A percentile compares a stretch with the other conserved stretches of the same genome.
Conservation (phyloP, 306 rosid genomes). For the Prunus mongolica region DNA sequence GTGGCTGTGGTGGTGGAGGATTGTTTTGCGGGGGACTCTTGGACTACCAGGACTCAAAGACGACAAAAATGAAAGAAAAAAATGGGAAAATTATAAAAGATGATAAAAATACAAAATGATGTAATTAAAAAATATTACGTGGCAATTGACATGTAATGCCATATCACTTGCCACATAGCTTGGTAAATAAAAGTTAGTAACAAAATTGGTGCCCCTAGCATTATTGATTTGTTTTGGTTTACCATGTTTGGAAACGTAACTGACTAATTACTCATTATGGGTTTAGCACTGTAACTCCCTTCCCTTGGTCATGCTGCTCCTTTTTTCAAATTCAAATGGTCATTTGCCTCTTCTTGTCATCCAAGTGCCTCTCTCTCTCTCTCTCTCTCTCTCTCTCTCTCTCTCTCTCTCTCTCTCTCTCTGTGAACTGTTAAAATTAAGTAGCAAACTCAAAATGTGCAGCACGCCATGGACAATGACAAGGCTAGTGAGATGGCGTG, state of each 20-base stretch:
- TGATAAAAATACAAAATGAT: no score
- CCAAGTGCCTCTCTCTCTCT: background rate
- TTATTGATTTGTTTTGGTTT: constrained; percentile 21
- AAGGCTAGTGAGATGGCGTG: constrained; percentile 36
- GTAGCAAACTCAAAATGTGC: constrained; percentile 23
- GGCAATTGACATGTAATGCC: no score
- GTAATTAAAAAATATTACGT: no score
- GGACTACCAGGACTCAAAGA: no score
- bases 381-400: background rate
- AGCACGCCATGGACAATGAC: constrained; percentile 43
- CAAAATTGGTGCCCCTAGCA: no score
- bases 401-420: background rate
- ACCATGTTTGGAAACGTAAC: constrained; percentile 33
- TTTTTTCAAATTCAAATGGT: constrained; percentile 31
- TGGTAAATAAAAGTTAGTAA: no score
- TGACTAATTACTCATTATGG: constrained; percentile 26
- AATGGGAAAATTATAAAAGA: no score
- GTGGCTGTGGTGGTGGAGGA: no score
- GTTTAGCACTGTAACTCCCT: constrained; percentile 33
- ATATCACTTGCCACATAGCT: no score
- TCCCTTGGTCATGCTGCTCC: background rate
- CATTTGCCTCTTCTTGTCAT: constrained; percentile 10
- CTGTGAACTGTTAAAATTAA: background rate
- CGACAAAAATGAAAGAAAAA: no score
- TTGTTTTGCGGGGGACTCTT: no score